These are phyloP conservation scores for Coprinellus micaceus DNA, from an alignment of 768 basidiomycete species.

Conservation along the genomic window DNA sequence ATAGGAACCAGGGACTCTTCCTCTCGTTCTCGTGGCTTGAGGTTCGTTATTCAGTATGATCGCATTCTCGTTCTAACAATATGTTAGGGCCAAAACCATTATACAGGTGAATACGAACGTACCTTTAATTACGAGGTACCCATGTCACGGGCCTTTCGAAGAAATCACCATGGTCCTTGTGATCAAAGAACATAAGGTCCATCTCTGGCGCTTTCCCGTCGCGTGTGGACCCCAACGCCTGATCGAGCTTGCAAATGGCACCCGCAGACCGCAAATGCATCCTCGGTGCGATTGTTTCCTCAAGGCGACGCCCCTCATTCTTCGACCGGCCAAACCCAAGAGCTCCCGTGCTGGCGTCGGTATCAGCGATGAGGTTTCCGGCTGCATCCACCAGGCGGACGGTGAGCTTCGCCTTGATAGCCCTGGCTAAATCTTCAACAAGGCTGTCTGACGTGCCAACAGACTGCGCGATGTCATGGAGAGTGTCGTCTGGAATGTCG, in stretches of 20 bases:
- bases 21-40: background rate
- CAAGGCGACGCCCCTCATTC: background rate
- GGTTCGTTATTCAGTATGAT: background rate
- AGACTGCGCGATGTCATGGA: background rate
- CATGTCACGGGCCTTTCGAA: background rate
- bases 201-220: background rate
- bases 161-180: background rate
- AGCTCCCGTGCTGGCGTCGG: background rate
- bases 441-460: background rate
- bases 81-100: background rate
- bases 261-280: background rate
- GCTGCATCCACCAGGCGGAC: background rate
- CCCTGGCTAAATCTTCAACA: background rate
- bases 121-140: background rate
- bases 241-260: background rate
- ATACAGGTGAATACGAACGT: background rate
- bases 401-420: background rate
- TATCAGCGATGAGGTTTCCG: background rate
- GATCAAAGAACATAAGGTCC: background rate
- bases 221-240: background rate
- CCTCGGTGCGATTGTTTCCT: background rate
- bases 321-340: background rate
- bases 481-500: background rate
- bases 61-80: background rate
- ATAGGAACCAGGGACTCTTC: too few species aligned